Evolutionary conservation across 805 yeast species (phyloP).

Genomic region (Naumovozyma castellii): DNA sequence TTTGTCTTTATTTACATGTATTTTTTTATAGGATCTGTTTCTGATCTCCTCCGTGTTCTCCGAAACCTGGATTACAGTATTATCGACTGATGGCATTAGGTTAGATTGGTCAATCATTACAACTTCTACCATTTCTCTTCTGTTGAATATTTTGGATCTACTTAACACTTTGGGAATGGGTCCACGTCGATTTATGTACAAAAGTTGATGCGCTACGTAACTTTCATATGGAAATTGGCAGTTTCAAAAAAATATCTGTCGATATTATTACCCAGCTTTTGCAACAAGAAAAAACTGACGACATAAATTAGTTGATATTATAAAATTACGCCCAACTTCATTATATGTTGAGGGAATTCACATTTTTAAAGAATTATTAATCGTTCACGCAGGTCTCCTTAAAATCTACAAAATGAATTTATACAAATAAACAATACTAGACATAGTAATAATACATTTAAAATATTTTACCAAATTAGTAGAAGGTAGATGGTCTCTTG

Average conservation of each 20-base stretch:
- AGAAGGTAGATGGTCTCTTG: slow-evolving; percentile 95
- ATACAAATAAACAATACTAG: slow-evolving; percentile 16
- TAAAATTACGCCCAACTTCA: too few species aligned
- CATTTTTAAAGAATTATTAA: too few species aligned
- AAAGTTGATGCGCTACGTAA: background rate
- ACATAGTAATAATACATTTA: slow-evolving; percentile 1
- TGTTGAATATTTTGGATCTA: background rate
- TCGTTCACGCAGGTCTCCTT: slow-evolving; percentile 5
- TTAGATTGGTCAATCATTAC: background rate
- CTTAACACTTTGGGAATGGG: too few species aligned
- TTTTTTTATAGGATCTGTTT: background rate
- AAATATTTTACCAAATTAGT: slow-evolving; percentile 42
- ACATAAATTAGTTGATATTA: too few species aligned
- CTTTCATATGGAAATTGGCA: background rate
- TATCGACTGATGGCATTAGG: background rate
- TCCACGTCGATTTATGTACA: background rate
- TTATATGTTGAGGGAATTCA: too few species aligned
- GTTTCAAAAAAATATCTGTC: too few species aligned
- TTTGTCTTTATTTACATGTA: background rate
- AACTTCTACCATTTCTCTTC: background rate
- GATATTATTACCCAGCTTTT: too few species aligned
- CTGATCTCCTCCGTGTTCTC: background rate
- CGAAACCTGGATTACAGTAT: background rate
- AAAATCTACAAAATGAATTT: slow-evolving; percentile 24
- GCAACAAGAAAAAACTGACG: too few species aligned